Base-by-base conservation (phyloP, 2,329 filamentous ascomycete species). In the Aspergillus sp. region DNA sequence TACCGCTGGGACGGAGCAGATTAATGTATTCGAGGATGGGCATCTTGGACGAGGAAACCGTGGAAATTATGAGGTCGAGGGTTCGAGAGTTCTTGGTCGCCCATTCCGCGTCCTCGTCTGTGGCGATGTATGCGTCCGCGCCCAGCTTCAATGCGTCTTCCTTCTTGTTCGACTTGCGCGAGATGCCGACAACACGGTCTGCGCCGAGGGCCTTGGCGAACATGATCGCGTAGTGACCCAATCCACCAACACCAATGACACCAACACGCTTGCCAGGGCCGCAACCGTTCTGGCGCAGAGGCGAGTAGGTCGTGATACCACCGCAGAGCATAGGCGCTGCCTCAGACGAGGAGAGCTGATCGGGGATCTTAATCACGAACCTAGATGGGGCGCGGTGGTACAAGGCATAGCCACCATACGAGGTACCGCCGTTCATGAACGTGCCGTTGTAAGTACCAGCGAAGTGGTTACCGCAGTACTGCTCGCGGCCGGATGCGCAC, bases 311-410 rank as follows among this genome's bases (percentile, higher is more conserved):
- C 0, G 88, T 93, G 45, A 90, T 77, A 13, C 88, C 88, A 9
- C 83, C 88, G 58, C 88, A 93, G 43, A 93, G 75, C 75, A 93
- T 85, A 0, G 87, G 86, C 0, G 86, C 80, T 0, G 79, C 80
- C 25, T 75, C 70, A 17, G 72, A 73, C 39, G 71, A 75, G 3
- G 68, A 52, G 23, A 83, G 60, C 0, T 50, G 62, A 32, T 77
- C 74, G 0, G 80, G 80, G 49, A 83, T 81, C 65, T 74, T 79
- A 58, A 82, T 64, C 0, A 75, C 75, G 55, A 88, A 90, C 56
- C 79, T 77, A 5, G 67, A 69, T 2, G 75, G 74, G 0, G 73
- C 73, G 9, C 82, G 75, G 57, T 77, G 75, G 57, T 83, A 78
- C 48, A 75, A 63, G 3, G 75, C 77, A 57, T 82, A 83, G 7